Conservation (phyloP, 2,329 filamentous ascomycete genomes). For the Aureobasidium sp. region DNA sequence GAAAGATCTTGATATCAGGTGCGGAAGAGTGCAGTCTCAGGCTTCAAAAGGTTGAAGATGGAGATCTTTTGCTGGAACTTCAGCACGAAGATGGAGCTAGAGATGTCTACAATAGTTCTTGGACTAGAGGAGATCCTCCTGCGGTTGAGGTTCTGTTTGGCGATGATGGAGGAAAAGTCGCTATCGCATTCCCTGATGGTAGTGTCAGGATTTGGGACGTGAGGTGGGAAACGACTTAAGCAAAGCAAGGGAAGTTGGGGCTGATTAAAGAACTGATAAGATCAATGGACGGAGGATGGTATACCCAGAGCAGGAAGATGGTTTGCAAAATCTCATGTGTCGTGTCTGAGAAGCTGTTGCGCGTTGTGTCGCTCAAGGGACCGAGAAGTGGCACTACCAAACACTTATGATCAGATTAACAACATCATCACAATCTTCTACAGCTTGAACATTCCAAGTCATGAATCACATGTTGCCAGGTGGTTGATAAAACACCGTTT, state of each 20-base stretch:
- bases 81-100: neutral
- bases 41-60: neutral
- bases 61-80: neutral
- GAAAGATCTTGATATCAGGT: neutral
- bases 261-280: no score
- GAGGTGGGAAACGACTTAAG: neutral
- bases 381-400: no score
- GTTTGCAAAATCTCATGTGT: no score
- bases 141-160: neutral
- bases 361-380: no score
- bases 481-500: neutral
- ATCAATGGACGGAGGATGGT: no score
- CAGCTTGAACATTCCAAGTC: no score
- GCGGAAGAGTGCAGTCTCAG: neutral
- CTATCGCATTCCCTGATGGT: constrained; percentile 1
- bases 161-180: neutral
- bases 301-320: no score
- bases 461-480: no score
- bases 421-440: no score
- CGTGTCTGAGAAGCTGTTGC: no score
- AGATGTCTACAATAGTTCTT: neutral
- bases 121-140: neutral
- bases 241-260: no score
- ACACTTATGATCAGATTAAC: no score
- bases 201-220: neutral